These are phyloP conservation scores for Purpureocillium takamizusanense DNA, from an alignment of 2,329 filamentous ascomycete species.

Conservation along the genomic window DNA sequence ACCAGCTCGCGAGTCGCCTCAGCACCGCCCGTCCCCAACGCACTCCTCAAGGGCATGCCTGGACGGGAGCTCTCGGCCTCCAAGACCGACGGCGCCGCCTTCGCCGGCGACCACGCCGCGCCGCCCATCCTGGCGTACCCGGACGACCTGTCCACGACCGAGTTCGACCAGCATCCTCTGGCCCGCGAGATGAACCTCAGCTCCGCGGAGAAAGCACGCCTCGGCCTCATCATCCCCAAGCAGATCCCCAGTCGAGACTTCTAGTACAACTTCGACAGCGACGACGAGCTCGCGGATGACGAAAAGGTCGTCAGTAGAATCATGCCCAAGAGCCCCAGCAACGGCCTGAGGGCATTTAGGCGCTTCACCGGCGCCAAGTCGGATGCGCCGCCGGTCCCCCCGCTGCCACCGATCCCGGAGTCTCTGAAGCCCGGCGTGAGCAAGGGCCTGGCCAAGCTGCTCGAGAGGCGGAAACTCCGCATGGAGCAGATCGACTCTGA, in stretches of 20 bases:
- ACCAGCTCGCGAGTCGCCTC: slow-evolving; percentile 3
- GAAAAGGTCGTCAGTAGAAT: background rate
- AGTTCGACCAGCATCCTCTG: slow-evolving; percentile 28
- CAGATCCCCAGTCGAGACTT: slow-evolving; percentile 22
- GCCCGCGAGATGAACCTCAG: slow-evolving; percentile 18
- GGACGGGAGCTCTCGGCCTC: slow-evolving; percentile 28
- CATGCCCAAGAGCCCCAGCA: slow-evolving; percentile 5
- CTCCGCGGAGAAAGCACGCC: slow-evolving; percentile 16
- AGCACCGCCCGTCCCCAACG: slow-evolving; percentile 23
- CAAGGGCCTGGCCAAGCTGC: slow-evolving; percentile 16
- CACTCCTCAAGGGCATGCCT: slow-evolving; percentile 29
- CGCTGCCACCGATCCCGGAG: slow-evolving; percentile 23
- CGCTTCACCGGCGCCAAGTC: slow-evolving; percentile 5
- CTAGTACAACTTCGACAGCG: slow-evolving; percentile 29
- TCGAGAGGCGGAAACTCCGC: slow-evolving; percentile 16
- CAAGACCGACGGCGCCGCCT: slow-evolving; percentile 25
- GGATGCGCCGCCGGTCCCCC: slow-evolving; percentile 14
- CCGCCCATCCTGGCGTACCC: slow-evolving; percentile 23
- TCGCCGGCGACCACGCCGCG: slow-evolving; percentile 19
- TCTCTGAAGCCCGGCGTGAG: slow-evolving; percentile 11
- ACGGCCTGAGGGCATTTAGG: background rate
- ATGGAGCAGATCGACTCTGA: slow-evolving; percentile 7
- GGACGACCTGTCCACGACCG: slow-evolving; percentile 21
- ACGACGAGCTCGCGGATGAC: slow-evolving; percentile 16
- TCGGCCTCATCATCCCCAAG: slow-evolving; percentile 25